phyloP scores from a whole-genome alignment of 148 eudicot genomes.

The Bassia scoparia region DNA sequence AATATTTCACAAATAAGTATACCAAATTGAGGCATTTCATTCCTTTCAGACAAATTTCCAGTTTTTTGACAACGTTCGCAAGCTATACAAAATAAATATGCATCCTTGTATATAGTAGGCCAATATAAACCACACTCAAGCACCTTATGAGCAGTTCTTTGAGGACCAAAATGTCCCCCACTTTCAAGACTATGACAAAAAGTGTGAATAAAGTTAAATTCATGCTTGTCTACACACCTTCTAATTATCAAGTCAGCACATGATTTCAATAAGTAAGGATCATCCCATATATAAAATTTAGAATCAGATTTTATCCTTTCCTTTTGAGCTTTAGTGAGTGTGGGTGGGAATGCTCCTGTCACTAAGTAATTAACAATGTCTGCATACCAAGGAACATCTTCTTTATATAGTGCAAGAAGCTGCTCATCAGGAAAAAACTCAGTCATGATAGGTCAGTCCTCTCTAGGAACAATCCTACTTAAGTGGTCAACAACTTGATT shows the following conservation, averaged over 20 bases:
- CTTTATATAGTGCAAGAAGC: not conserved
- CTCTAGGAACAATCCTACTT: not conserved
- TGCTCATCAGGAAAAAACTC: conserved; percentile 14
- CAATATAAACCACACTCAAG: conserved; percentile 16
- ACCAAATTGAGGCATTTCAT: conserved; percentile 9
- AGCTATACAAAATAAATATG: conserved; percentile 12
- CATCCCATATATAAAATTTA: conserved; percentile 17
- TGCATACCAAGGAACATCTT: conserved; percentile 16
- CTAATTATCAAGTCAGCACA: conserved; percentile 15
- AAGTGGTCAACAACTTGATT: conserved; percentile 17
- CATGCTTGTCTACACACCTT: conserved; percentile 12
- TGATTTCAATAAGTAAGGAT: conserved; percentile 13
- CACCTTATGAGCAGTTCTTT: conserved; percentile 14
- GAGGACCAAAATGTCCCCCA: conserved; percentile 17
- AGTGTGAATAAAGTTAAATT: not conserved
- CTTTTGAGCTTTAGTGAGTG: not conserved
- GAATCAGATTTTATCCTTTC: conserved; percentile 6
- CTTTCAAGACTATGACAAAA: conserved; percentile 8
- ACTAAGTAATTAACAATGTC: too few species aligned
- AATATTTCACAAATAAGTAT: conserved; percentile 18
- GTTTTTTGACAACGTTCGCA: conserved; percentile 22
- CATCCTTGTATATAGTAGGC: conserved; percentile 7
- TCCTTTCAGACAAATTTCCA: conserved; percentile 8
- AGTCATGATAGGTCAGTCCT: not conserved
- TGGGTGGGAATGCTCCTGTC: not conserved